phyloP scores from a whole-genome alignment of 2,329 filamentous ascomycete species.

The Xylariaceae sp. region DNA sequence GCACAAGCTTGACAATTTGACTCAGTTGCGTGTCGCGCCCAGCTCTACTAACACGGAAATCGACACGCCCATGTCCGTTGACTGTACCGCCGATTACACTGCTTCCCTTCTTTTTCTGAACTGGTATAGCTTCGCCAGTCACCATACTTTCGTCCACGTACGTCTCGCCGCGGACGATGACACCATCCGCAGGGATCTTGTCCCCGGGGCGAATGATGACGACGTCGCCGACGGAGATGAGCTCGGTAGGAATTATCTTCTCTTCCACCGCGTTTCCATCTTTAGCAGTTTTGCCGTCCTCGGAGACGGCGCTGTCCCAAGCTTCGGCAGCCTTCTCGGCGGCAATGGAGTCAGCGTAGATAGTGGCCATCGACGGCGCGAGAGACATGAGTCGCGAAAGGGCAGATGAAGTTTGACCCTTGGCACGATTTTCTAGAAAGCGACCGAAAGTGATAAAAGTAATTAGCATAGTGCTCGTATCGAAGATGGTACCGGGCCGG shows the following conservation, averaged over 20 bases:
- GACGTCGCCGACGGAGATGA: slow-evolving; percentile 90
- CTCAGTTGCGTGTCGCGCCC: slow-evolving; percentile 95
- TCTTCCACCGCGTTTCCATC: slow-evolving; percentile 70
- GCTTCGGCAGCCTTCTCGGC: slow-evolving; percentile 83
- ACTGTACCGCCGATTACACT: slow-evolving; percentile 89
- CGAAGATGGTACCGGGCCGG: slow-evolving; percentile 85
- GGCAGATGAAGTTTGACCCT: slow-evolving; percentile 93
- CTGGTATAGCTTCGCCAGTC: slow-evolving; percentile 93
- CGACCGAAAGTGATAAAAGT: slow-evolving; percentile 90
- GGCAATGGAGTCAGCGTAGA: slow-evolving; percentile 91
- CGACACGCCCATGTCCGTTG: slow-evolving; percentile 85
- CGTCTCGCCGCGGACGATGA: slow-evolving; percentile 81
- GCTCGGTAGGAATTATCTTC: slow-evolving; percentile 83
- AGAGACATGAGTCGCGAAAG: slow-evolving; percentile 93
- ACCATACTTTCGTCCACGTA: slow-evolving; percentile 99
- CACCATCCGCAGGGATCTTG: slow-evolving; percentile 92
- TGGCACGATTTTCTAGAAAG: slow-evolving; percentile 89
- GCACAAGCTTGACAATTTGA: slow-evolving; percentile 97
- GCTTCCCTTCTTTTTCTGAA: slow-evolving; percentile 79
- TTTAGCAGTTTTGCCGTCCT: slow-evolving; percentile 43
- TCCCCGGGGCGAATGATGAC: slow-evolving; percentile 91
- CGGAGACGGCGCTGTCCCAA: slow-evolving; percentile 53
- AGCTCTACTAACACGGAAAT: slow-evolving; percentile 87
- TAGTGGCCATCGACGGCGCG: slow-evolving; percentile 93
- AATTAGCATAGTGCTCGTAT: slow-evolving; percentile 97